These are phyloP conservation scores for Paramecium biaurelia DNA, from an alignment of 73 alveolate genomes.

Conservation along the genomic window DNA sequence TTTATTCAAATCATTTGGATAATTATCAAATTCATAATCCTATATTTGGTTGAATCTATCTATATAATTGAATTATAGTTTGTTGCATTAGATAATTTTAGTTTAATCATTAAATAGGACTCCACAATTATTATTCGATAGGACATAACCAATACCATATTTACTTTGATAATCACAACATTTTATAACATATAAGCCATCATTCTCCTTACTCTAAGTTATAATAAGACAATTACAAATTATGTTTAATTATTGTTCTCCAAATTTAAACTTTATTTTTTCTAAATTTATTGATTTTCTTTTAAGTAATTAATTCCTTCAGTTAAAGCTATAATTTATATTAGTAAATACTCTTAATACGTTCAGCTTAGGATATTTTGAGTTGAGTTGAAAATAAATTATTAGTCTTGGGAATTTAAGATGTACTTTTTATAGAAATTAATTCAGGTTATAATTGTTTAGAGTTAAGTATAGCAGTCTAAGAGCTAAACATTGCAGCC, in stretches of 20 bases:
- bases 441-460: neutral
- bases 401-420: neutral
- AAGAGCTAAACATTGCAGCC: neutral
- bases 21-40: neutral
- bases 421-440: neutral
- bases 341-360: neutral
- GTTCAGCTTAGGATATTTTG: neutral
- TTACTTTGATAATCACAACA: slow-evolving; percentile 77
- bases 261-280: neutral
- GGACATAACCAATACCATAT: slow-evolving; percentile 69
- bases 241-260: neutral
- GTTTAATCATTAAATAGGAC: slow-evolving; percentile 70
- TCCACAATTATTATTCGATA: slow-evolving; percentile 62
- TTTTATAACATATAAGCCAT: slow-evolving; percentile 64
- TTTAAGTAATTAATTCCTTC: neutral
- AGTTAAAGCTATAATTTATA: neutral
- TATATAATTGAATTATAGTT: neutral
- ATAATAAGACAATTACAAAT: neutral
- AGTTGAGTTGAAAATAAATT: neutral
- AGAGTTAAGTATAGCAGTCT: neutral
- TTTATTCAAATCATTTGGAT: slow-evolving; percentile 65
- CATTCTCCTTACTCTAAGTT: neutral
- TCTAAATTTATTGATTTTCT: neutral
- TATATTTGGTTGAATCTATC: slow-evolving; percentile 64
- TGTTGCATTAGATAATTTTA: slow-evolving; percentile 27